Evolutionary conservation across 192 early-diverging fungal genomes (phyloP), one percentile per base, ranked within the genome.

Genomic region (Thamnidium elegans): DNA sequence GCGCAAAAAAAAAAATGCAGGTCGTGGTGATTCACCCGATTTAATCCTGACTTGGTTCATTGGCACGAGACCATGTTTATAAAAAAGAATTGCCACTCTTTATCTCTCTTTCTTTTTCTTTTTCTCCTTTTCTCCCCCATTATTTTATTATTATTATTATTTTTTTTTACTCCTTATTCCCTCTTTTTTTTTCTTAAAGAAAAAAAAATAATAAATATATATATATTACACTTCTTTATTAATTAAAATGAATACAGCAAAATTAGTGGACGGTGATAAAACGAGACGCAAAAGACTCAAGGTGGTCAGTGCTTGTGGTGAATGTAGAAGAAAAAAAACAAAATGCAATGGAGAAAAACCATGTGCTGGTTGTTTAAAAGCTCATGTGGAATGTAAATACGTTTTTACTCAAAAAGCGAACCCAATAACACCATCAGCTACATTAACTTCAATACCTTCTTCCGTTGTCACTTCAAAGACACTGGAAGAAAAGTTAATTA

Each of bases 341-440:
- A 69, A 69, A 55, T 69, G 67, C 54, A 69, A 69, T 47, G 60
- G 67, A 20, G 67, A 69, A 55, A 62, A 43, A 20, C 67, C 67
- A 1, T 69, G 67, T 30, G 50, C 26, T 10, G 54, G 53, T 17
- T 69, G 67, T 42, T 13, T 53, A 4, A 69, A 69, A 45, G 53
- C 58, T 50, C 51, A 50, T 43, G 59, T 63, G 1, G 42, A 58
- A 20, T 69, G 67, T 39, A 42, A 46, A 55, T 69, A 69, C 17
- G 30, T 52, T 19, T 26, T 7, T 42, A 21, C 52, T 1, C 21
- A 54, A 26, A 54, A 23, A 8, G 3, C 52, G 0, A 32, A 39
- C 36, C 5, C 36, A 39, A 39, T 39, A 39, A 10, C 36, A 3
- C 0, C 55, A 2, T 30, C 55, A 39, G 13, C 31, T 10, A 30